Percentiles rank a stretch among this genome's conserved stretches.
These are phyloP conservation scores for Pisolithus tinctorius DNA, from an alignment of 768 basidiomycete genomes.

Conservation along the genomic window DNA sequence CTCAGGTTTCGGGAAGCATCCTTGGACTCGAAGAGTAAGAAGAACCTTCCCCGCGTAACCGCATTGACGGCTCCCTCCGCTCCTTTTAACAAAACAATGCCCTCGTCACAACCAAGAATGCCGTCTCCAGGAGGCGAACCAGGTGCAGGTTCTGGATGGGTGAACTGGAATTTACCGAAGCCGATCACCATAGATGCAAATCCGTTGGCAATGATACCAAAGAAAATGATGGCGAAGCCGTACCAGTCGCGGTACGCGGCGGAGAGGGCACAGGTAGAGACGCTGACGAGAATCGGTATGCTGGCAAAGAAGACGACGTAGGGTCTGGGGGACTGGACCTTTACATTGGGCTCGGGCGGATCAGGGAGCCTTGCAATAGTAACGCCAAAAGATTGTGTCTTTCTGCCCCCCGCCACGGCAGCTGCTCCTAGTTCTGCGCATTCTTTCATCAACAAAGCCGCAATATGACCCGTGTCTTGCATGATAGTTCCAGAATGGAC, in stretches of 20 bases:
- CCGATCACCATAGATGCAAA: constrained; percentile 20
- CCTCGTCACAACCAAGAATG: constrained; percentile 12
- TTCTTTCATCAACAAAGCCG: constrained; percentile 15
- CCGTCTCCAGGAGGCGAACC: constrained; percentile 23
- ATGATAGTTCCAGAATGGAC: constrained; percentile 22
- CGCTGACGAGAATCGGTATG: constrained; percentile 21
- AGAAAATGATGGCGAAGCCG: constrained; percentile 21
- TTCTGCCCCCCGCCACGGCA: constrained; percentile 3
- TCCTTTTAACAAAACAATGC: constrained; percentile 24
- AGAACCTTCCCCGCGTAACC: constrained; percentile 24
- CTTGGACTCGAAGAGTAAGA: constrained; percentile 8
- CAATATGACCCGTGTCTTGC: constrained; percentile 23
- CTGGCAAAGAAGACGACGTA: constrained; percentile 2
- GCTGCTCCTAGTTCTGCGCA: constrained; percentile 8
- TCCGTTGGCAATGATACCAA: constrained; percentile 27
- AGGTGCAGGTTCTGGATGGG: constrained; percentile 7
- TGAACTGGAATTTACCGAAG: constrained; percentile 16
- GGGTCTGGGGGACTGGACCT: neutral
- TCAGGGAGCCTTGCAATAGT: constrained; percentile 15
- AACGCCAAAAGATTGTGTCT: constrained; percentile 9
- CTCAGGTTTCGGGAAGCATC: constrained; percentile 10
- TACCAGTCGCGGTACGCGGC: constrained; percentile 24
- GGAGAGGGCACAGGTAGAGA: constrained; percentile 17
- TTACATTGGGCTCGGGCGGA: constrained; percentile 2
- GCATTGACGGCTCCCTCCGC: constrained; percentile 20